phyloP scores from a whole-genome alignment of 2,329 filamentous ascomycete genomes.

The Akanthomyces muscarius region DNA sequence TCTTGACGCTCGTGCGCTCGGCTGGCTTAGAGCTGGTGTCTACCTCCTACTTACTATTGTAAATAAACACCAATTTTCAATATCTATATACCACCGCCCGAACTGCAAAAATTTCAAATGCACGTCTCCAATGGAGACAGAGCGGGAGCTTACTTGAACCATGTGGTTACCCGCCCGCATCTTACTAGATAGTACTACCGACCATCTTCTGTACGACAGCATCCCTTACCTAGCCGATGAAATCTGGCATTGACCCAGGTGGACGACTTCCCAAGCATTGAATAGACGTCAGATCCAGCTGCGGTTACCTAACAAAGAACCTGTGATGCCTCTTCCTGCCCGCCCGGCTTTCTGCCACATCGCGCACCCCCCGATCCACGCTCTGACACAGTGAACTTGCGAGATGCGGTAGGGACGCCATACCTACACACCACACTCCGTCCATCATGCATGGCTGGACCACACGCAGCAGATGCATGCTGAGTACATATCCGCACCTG shows the following conservation, averaged over 20 bases:
- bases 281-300: neutral
- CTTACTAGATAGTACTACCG: neutral
- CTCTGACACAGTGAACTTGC: neutral
- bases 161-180: neutral
- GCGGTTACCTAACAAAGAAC: neutral
- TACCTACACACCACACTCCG: neutral
- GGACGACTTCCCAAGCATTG: neutral
- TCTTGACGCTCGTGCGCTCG: neutral
- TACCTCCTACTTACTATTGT: neutral
- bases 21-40: neutral
- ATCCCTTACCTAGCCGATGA: neutral
- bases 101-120: too few species aligned
- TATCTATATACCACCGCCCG: too few species aligned
- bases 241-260: neutral
- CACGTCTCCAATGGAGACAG: too few species aligned
- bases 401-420: neutral
- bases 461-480: neutral
- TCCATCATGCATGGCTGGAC: neutral
- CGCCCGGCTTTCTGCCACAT: neutral
- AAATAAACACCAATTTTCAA: too few species aligned
- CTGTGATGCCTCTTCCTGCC: neutral
- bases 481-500: conserved; percentile 6
- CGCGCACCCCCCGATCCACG: neutral
- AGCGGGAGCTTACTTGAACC: neutral
- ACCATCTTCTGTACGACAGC: neutral